These are phyloP conservation scores for Penstemon newberryi DNA, from an alignment of 257 asterid species.

Conservation along the genomic window DNA sequence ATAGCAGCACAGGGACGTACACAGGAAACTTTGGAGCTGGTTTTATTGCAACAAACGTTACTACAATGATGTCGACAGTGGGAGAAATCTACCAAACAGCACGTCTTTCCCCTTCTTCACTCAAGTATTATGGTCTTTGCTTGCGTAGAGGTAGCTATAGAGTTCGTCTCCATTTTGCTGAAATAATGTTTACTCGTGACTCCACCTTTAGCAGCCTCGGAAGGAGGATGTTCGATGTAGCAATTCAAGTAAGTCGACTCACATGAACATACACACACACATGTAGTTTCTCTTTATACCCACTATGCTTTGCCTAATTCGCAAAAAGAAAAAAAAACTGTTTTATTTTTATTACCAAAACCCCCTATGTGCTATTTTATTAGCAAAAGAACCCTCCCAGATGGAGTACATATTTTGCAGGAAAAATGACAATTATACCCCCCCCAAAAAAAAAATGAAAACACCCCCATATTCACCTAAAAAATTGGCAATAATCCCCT, in stretches of 20 bases:
- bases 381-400: too few relatives aligned
- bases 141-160: slow-evolving; percentile 75
- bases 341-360: too few relatives aligned
- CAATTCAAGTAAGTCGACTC: slow-evolving; percentile 71
- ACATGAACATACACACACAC: not conserved
- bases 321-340: too few relatives aligned
- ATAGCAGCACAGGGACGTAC: slow-evolving; percentile 71
- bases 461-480: too few relatives aligned
- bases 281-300: too few relatives aligned
- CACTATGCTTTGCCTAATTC: too few relatives aligned
- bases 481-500: too few relatives aligned
- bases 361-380: too few relatives aligned
- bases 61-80: slow-evolving; percentile 32
- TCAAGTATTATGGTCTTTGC: slow-evolving; percentile 77
- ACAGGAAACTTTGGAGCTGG: slow-evolving; percentile 1
- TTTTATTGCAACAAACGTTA: slow-evolving; percentile 32
- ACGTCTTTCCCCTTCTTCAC: slow-evolving; percentile 74
- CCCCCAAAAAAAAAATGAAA: too few relatives aligned
- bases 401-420: too few relatives aligned
- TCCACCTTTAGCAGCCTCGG: slow-evolving; percentile 67
- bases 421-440: too few relatives aligned
- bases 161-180: slow-evolving; percentile 92
- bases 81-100: slow-evolving; percentile 64
- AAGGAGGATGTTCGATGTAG: slow-evolving; percentile 74
- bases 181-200: slow-evolving; percentile 60